A percentile compares a stretch with the other conserved stretches of the same genome.
Conservation (phyloP, 1,284 basidiomycete genomes). For the Ganoderma lucidum region DNA sequence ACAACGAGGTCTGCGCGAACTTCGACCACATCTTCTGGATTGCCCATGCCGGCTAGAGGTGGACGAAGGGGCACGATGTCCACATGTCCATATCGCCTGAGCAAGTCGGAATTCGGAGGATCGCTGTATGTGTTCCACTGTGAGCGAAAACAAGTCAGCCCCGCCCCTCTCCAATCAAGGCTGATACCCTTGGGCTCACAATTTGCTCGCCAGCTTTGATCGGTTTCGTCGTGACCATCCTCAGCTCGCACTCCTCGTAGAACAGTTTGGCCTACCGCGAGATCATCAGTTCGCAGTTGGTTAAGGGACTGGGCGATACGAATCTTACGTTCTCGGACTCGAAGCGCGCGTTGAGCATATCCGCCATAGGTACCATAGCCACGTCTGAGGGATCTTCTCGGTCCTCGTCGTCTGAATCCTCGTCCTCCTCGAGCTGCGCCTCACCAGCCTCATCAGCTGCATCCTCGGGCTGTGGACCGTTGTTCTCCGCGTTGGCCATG, state of each 20-base stretch:
- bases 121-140: conserved; percentile 98
- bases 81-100: conserved; percentile 94
- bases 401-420: conserved; percentile 65
- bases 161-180: conserved; percentile 14
- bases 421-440: conserved; percentile 28
- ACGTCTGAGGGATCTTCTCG: conserved; percentile 75
- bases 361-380: conserved; percentile 97
- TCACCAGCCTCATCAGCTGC: conserved; percentile 41
- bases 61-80: conserved; percentile 72
- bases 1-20: conserved; percentile 84
- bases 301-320: not conserved
- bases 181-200: conserved; percentile 50
- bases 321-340: conserved; percentile 83
- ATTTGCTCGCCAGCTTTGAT: conserved; percentile 90
- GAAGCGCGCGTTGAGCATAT: conserved; percentile 91
- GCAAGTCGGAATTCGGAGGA: conserved; percentile 93
- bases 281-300: not conserved
- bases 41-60: conserved; percentile 56
- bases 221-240: conserved; percentile 83
- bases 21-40: conserved; percentile 90
- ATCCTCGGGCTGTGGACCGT: conserved; percentile 31
- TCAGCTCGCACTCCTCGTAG: conserved; percentile 76
- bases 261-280: conserved; percentile 81
- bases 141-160: not conserved
- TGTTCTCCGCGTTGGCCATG: conserved; percentile 43